Base-by-base conservation (phyloP, 2,329 filamentous ascomycete species). In the Claviceps fusiformis region DNA sequence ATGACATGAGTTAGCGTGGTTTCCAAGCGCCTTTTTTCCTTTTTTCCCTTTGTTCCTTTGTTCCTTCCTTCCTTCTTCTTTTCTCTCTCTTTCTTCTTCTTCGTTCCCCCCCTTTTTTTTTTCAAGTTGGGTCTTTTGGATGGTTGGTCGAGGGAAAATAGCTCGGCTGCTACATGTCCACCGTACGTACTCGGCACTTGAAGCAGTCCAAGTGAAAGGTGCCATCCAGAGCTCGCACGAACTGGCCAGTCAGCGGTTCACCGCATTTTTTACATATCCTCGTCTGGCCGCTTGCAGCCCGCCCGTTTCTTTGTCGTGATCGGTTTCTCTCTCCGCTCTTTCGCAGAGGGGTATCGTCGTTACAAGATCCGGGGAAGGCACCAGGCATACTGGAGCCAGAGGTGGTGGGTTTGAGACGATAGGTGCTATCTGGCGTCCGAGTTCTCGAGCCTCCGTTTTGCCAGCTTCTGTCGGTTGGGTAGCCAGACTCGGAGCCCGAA, bases 151-250 rank as follows among this genome's bases (percentile, higher is more conserved):
- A 29, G 24, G 9, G 31, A n/a, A 11, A 37, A 47, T 47, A 29
- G 24, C n/a, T 31, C 17, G 17, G 29, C 3, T 11, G n/a, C 10
- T 6, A 29, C 37, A 43, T 24, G n/a, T 1, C 31, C 27, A 52
- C 6, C 37, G 48, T 53, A 57, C 83, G 74, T 80, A 96, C 92
- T 73, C 89, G 82, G 71, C 93, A 98, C 68, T 89, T 95, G 73
- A 98, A 98, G 77, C 93, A 98, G 70, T 98, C 92, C 61, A 98
- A 74, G 74, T 98, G 93, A 69, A 89, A 98, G 54, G 92, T 97
- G 56, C 90, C 91, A 54, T 91, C 89, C 55, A 98, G 73, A 49
- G 93, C 93, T 64, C 93, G 83, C 60, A 98, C 93, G 68, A 97
- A 98, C 71, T 98, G 93, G 47, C 93, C 93, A 1, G 89, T 95